A percentile compares a stretch with the other conserved stretches of the same genome.
phyloP scores from a whole-genome alignment of 306 rosid genomes.

The Gillenia trifoliata region DNA sequence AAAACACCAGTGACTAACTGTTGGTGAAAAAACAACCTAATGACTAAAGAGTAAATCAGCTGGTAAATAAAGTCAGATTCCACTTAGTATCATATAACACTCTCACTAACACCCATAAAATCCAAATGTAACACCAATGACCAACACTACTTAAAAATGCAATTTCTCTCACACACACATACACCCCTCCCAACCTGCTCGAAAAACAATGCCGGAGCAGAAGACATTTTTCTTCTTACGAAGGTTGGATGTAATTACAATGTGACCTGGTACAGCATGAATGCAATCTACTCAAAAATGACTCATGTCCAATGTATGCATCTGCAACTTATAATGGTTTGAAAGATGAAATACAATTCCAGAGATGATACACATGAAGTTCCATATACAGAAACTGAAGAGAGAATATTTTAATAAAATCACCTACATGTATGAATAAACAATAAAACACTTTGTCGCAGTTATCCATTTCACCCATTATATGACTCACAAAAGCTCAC shows the following conservation, averaged over 20 bases:
- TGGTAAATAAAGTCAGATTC: neutral
- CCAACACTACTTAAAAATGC: neutral
- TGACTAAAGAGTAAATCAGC: neutral
- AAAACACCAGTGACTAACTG: neutral
- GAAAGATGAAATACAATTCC: neutral
- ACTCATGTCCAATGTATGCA: neutral
- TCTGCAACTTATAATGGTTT: neutral
- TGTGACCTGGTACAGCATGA: neutral
- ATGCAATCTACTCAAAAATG: neutral
- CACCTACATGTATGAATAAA: neutral
- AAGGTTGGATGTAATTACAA: too few relatives aligned
- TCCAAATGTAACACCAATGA: too few relatives aligned
- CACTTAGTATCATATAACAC: neutral
- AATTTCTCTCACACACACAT: neutral
- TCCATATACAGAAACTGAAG: neutral
- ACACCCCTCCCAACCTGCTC: too few relatives aligned
- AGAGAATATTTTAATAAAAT: neutral
- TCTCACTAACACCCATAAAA: neutral
- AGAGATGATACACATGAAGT: neutral
- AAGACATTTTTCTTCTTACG: too few relatives aligned
- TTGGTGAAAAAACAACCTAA: neutral
- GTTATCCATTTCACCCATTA: neutral
- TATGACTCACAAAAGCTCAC: neutral
- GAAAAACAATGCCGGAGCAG: neutral
- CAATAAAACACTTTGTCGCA: neutral